These are phyloP conservation scores for Artomyces pyxidatus DNA, from an alignment of 768 basidiomycete genomes.

Conservation along the genomic window DNA sequence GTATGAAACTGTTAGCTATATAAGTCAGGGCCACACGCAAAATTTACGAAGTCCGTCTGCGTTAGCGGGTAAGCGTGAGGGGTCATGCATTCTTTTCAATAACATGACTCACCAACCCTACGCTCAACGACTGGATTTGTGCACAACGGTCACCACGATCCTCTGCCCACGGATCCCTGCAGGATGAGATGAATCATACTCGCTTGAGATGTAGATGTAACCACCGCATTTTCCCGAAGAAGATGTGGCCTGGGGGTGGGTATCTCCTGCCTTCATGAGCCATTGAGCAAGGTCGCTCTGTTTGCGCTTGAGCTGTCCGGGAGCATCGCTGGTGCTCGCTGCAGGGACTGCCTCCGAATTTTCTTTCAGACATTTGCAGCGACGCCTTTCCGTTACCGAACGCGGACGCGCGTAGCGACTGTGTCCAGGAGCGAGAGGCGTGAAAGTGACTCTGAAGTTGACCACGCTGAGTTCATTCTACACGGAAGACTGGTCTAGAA, in stretches of 20 bases:
- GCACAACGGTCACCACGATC: not conserved
- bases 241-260: not conserved
- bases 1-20: too few relatives aligned
- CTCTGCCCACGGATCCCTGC: not conserved
- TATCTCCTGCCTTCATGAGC: not conserved
- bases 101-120: too few relatives aligned
- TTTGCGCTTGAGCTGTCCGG: not conserved
- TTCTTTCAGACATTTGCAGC: not conserved
- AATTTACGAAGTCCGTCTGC: too few relatives aligned
- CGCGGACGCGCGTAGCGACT: not conserved
- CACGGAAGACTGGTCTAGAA: not conserved
- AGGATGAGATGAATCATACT: not conserved
- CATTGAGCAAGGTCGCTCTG: not conserved
- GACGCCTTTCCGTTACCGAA: not conserved
- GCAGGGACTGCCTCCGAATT: too few relatives aligned
- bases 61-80: too few relatives aligned
- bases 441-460: not conserved
- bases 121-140: too few relatives aligned
- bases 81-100: too few relatives aligned
- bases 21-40: too few relatives aligned
- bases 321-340: not conserved
- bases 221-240: not conserved
- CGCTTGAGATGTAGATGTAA: not conserved
- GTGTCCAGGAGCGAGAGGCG: not conserved
- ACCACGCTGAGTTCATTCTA: too few relatives aligned